A percentile compares a stretch with the other conserved stretches of the same genome.
Conservation (phyloP, 306 rosid genomes). For the Dicorynia guianensis region DNA sequence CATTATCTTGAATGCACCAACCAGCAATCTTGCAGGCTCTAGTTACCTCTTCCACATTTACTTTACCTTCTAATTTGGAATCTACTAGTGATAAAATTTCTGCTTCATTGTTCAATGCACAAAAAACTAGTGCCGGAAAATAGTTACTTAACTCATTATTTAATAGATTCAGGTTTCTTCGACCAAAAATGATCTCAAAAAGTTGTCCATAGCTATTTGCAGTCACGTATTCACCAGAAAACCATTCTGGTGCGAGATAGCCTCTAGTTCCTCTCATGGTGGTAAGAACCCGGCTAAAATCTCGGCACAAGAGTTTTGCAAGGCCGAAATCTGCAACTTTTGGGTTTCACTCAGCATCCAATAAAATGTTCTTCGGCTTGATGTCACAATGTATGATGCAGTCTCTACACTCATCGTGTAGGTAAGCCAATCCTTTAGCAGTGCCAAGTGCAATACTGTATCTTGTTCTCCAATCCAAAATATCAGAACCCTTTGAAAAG, state of each 20-base stretch:
- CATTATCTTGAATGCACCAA: not conserved
- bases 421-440: slow-evolving; percentile 55
- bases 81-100: not conserved
- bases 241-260: slow-evolving; percentile 56
- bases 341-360: slow-evolving; percentile 44
- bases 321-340: slow-evolving; percentile 38
- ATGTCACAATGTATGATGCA: too few relatives aligned
- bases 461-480: slow-evolving; percentile 48
- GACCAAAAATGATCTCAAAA: slow-evolving; percentile 45
- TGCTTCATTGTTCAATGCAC: not conserved
- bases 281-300: slow-evolving; percentile 51
- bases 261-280: slow-evolving; percentile 56
- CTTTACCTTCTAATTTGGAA: not conserved
- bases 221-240: slow-evolving; percentile 49
- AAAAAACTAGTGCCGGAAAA: not conserved
- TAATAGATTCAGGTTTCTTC: slow-evolving; percentile 46
- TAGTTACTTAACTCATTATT: not conserved
- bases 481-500: slow-evolving; percentile 1
- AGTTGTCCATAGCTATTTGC: slow-evolving; percentile 51
- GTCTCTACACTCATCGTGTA: too few relatives aligned
- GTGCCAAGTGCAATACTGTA: slow-evolving; percentile 50
- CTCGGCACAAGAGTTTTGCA: slow-evolving; percentile 38
- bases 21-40: not conserved
- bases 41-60: not conserved
- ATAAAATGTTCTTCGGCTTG: too few relatives aligned